Base-by-base conservation (phyloP, 2,329 filamentous ascomycete genomes). In the Herpotrichia juniperi region DNA sequence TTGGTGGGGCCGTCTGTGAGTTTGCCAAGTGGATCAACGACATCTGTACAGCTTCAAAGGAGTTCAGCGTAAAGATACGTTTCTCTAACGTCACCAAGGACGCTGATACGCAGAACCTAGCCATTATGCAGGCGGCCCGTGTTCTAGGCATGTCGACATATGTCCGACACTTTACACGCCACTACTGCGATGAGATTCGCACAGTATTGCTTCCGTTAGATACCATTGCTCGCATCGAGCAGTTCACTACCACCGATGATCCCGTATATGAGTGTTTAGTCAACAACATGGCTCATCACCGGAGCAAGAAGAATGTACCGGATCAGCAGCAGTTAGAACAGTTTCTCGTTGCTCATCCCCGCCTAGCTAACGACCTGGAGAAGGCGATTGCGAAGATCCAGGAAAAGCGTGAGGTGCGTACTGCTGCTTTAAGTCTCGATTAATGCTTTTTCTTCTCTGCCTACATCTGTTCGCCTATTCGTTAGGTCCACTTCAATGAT, bases 101-200 rank as follows among this genome's bases (percentile, higher is more conserved):
- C 10, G 32, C 49, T 19, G 61, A 69, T 19, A 35, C 48, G 10
- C 56, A 62, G 44, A 68, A 71, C 24, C 30, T 70, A 2, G 45
- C 56, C 4, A 59, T 70, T 44, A 61, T 64, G 25, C 63, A 54
- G 11, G 63, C 63, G 2, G 54, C 65, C 2, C 61, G 64, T 5
- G 57, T 62, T 1, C 46, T 70, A 1, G 67, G 66, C 5, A 42
- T 70, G 2, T 64, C 61, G 47, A 63, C 57, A n/a, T 71, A 71
- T 24, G 53, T 71, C 1, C 62, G 58, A 0, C 68, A 71, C 47
- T 69, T 71, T 45, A 71, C 68, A 1, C 61, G 59, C 39, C 46
- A 60, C 1, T 58, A 65, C 45, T 71, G 68, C 35, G 62, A 71
- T 17, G 55, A 58, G 0, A 59, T 70, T 30, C 67, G 68, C n/a